Evolutionary conservation across 768 basidiomycete genomes (phyloP).

Genomic region (Cantharellus anzutake): DNA sequence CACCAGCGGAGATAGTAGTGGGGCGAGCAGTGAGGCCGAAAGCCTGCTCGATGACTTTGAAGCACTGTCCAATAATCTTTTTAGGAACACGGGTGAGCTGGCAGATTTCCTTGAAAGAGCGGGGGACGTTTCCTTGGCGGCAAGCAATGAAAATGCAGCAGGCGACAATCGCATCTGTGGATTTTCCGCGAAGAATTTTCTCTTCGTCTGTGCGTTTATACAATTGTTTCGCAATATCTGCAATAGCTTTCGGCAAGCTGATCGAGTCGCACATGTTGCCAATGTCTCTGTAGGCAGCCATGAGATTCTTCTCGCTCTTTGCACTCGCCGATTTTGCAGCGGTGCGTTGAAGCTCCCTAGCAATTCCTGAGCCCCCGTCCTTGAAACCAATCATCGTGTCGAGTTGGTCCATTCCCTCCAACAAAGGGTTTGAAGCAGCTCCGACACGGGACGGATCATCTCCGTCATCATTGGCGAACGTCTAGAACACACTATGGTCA

Average conservation of each 20-base stretch:
- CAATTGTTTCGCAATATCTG: constrained; percentile 90
- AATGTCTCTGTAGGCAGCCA: constrained; percentile 80
- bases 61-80: constrained; percentile 86
- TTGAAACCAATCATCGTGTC: constrained; percentile 91
- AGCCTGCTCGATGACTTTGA: constrained; percentile 72
- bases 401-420: constrained; percentile 89
- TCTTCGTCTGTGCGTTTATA: constrained; percentile 97
- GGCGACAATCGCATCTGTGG: constrained; percentile 82
- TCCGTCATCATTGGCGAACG: constrained; percentile 98
- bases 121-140: constrained; percentile 83
- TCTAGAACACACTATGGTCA: constrained; percentile 28
- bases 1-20: constrained; percentile 15
- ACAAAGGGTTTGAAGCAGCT: constrained; percentile 77
- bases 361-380: constrained; percentile 85
- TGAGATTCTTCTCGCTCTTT: constrained; percentile 68
- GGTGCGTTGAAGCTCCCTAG: constrained; percentile 82
- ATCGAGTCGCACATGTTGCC: constrained; percentile 91
- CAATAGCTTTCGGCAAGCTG: constrained; percentile 80
- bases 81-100: constrained; percentile 86
- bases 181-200: constrained; percentile 78
- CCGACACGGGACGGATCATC: constrained; percentile 99
- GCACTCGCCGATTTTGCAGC: constrained; percentile 53
- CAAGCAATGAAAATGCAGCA: constrained; percentile 98
- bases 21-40: constrained; percentile 77
- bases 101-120: constrained; percentile 92